Evolutionary conservation across 2,329 filamentous ascomycete genomes (phyloP).

Genomic region (Eutypa lata): DNA sequence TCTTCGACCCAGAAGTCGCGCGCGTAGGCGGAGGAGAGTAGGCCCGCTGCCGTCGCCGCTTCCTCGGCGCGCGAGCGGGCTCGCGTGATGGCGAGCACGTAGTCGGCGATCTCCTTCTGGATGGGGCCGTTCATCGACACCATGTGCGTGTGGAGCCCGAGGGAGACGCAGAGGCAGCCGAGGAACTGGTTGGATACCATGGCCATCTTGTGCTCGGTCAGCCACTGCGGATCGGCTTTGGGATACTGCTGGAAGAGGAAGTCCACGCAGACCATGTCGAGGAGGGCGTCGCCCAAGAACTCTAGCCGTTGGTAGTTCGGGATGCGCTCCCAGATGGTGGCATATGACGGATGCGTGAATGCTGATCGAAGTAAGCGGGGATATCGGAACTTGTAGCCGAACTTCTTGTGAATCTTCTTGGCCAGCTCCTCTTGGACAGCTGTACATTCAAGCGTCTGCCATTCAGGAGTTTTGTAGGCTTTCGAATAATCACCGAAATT

Average conservation of each 20-base stretch:
- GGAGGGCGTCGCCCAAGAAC: conserved; percentile 84
- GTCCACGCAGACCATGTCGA: conserved; percentile 60
- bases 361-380: conserved; percentile 77
- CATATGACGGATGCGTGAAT: conserved; percentile 84
- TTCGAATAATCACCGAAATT: conserved; percentile 71
- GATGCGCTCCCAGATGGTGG: conserved; percentile 69
- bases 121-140: conserved; percentile 47
- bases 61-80: conserved; percentile 38
- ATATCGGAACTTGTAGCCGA: conserved; percentile 65
- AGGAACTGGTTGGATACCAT: conserved; percentile 98
- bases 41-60: conserved; percentile 29
- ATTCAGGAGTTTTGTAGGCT: conserved; percentile 66
- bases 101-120: conserved; percentile 46
- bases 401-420: conserved; percentile 55
- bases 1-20: conserved; percentile 68
- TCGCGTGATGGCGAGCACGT: conserved; percentile 56
- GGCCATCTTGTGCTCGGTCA: conserved; percentile 99
- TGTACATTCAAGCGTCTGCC: conserved; percentile 61
- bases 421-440: conserved; percentile 69
- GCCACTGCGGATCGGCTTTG: conserved; percentile 84
- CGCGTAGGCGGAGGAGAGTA: conserved; percentile 37
- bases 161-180: conserved; percentile 72
- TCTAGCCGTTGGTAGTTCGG: conserved; percentile 89
- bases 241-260: conserved; percentile 77
- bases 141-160: conserved; percentile 75